Base-by-base conservation (phyloP, 768 basidiomycete species). In the Mycena albidolilacea region DNA sequence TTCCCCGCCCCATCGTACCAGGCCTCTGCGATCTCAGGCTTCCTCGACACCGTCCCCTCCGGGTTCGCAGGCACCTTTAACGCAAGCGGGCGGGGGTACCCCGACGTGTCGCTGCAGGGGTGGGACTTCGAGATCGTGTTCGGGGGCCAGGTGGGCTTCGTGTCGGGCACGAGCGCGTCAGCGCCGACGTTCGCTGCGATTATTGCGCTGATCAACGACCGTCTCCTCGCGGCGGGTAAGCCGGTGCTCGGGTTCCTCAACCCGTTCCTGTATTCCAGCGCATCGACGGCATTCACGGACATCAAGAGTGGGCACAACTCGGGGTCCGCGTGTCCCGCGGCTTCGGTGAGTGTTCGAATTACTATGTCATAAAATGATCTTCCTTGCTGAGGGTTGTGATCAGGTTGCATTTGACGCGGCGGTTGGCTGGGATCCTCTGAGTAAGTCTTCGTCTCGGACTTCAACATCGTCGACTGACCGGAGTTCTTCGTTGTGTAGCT, bases 41-140 rank as follows among this genome's bases (percentile, higher is more conserved):
- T 79, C 78, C 74, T 87, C 52, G 62, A 73, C 0, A 78, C 65
- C 2, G 79, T 86, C 15, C 73, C 79, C 8, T 72, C 78, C 0
- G n/a, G 83, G 81, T 0, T 87, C 83, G 41, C 66, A 76, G 41
- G 87, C 84, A 23, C 74, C 85, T 11, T 88, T 82, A 75, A 87
- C 87, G 58, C 76, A 80, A 84, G 61, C 69, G 84, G 69, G 12
- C 61, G 69, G 10, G 69, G 58, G 39, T 67, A 68, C 66, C 74
- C 64, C 10, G 60, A 75, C 39, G 64, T 69, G 44, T 15, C 48
- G 59, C 30, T 66, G 52, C 61, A 58, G 14, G 60, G 62, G 3
- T 35, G 43, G 39, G 38, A 41, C 23, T 63, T 64, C 43, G n/a
- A 59, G 41, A 38, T 71, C 19, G 7, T 71, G 3, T 2, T 12